Evolutionary conservation across 345 rosid genomes (phyloP), one percentile per base, ranked within the genome.

Genomic region (Linum lewisii): DNA sequence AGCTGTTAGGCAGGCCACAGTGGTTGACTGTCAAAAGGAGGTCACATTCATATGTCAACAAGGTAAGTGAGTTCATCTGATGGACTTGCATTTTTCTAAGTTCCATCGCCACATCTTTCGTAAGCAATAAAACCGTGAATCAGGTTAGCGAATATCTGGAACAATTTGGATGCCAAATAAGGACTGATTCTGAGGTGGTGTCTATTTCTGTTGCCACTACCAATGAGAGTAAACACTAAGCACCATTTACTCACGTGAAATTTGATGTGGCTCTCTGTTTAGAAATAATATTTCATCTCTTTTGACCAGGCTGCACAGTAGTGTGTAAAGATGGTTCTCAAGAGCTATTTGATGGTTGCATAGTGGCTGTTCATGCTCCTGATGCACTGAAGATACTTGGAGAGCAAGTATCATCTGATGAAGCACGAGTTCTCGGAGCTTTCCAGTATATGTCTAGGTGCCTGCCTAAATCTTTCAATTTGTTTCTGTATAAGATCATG

Each of bases 1-100:
- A 91, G 98, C 75, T 88, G 61, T 77, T 84, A 70, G 95, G 96
- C 38, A 82, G 89, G 24, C 98, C 96, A 29, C 96, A 84, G 54
- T 92, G 95, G 98, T 84, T 92, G 34, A 88, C 93, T 20, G 90
- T 91, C 45, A 72, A 66, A 54, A 22, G 79, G 60, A 81, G 88
- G 59, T 91, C 98, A 0, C 93, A 78, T 69, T 45, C 72, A 47
- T 92, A 84, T 61, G 84, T 86, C 34, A 71, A 79, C 24, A 86
- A 84, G 90, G 98, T 85, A 49, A 56, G 54, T 85, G 52, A 56
- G 54, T 24, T 19, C 49, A 45, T 42, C 47, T 42, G 47, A 42
- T 42, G 47, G 47, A 16, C 18, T 42, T 42, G 18, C 47, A 42
- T 11, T 11, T 42, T 42, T 42, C 18, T 1, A 42, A 42, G 18